Conservation (phyloP, 805 yeast genomes). For the Barnettozyma vustinii region DNA sequence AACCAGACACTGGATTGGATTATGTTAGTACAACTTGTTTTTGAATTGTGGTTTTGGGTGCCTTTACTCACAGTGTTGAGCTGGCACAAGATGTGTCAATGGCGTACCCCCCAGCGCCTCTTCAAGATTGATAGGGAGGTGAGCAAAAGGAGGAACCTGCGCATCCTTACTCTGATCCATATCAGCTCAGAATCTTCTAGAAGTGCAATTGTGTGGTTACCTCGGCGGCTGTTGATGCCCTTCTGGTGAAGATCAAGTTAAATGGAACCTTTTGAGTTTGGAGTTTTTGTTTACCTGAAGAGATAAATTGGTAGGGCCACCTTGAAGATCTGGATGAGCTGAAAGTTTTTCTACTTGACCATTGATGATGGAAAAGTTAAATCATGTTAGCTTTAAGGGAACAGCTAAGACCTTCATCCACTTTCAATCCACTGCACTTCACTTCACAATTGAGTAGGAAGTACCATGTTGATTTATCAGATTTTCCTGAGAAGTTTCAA, state of each 20-base stretch:
- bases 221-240: not conserved
- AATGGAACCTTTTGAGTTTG: not conserved
- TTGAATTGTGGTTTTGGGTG: not conserved
- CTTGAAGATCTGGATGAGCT: not conserved
- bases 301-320: not conserved
- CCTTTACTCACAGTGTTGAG: slow-evolving; percentile 31
- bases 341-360: not conserved
- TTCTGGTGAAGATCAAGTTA: not conserved
- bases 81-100: slow-evolving; percentile 33
- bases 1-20: not conserved
- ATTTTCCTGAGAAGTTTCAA: slow-evolving; percentile 4
- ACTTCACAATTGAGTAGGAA: not conserved
- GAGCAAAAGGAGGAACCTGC: not conserved
- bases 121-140: slow-evolving; percentile 18
- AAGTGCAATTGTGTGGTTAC: not conserved
- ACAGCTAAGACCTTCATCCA: not conserved
- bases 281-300: not conserved
- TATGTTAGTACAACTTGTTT: not conserved
- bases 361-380: no score
- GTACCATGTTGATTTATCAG: not conserved
- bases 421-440: not conserved
- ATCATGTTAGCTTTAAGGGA: not conserved
- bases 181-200: not conserved
- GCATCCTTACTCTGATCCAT: not conserved
- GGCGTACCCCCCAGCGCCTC: slow-evolving; percentile 32